Conservation (phyloP, 169 alveolate species). For the Theileria annulata region DNA sequence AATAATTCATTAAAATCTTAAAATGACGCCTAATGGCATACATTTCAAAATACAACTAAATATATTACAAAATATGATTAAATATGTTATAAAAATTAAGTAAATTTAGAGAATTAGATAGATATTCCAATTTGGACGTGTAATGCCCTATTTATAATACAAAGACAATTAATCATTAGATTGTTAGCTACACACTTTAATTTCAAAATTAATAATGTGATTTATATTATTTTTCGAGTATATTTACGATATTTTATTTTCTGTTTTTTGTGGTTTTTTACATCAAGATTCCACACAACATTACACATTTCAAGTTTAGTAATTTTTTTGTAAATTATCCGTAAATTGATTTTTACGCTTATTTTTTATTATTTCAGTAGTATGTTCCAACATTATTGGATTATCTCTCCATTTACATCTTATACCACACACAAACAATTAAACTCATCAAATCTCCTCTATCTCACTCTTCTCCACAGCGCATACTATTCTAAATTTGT, state of each 20-base stretch:
- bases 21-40: background rate
- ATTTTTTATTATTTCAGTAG: background rate
- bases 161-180: background rate
- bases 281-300: constrained; percentile 4
- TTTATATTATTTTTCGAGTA: background rate
- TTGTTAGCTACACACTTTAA: background rate
- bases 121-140: background rate
- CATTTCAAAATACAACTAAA: background rate
- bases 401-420: background rate
- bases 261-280: background rate
- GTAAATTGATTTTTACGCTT: background rate
- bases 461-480: no score
- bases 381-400: background rate
- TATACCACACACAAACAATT: background rate
- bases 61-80: no score
- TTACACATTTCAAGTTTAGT: background rate
- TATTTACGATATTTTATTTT: background rate
- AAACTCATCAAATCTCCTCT: background rate
- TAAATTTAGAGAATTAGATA: background rate
- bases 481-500: no score
- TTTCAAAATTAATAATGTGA: background rate
- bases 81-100: no score
- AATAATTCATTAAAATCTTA: no score
- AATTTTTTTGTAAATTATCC: background rate
- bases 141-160: background rate